Evolutionary conservation across 2,329 filamentous ascomycete genomes (phyloP), one percentile per base, ranked within the genome.

Genomic region (Huntiella abstrusa): DNA sequence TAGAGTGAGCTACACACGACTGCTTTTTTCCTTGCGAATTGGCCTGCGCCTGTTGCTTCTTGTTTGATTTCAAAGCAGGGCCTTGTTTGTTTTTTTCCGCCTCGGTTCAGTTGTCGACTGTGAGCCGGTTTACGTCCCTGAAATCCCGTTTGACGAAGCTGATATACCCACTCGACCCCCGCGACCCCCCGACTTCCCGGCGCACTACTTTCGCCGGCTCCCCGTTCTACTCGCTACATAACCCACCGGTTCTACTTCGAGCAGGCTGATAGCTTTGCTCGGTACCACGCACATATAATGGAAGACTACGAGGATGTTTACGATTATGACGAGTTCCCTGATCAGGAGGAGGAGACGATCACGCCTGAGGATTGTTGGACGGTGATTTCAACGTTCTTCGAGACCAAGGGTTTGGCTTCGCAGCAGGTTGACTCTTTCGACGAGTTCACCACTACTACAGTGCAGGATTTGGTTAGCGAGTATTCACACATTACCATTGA

Each of bases 381-480:
- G 53, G 88, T 96, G 58, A 96, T 98, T 60, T 86, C 83, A 48
- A 83, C 91, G 7, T 96, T 95, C 69, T 98, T 98, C 66, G 85
- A 95, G 55, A 75, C 78, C 52, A 98, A 96, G 65, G 88, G 91
- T 57, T 73, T 98, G 32, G 91, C 94, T 16, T 94, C 91, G 12
- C 88, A 98, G 64, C 91, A 98, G 67, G 79, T 96, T 52, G 88
- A 96, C 61, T 98, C 92, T 0, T 98, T 94, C 64, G 86, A 98
- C 64, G 87, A 96, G 60, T 98, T 98, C 58, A 87, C 91, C 48
- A 79, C 81, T 50, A 86, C 83, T 16, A 95, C 87, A 0, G 88
- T 98, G 64, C 87, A 96, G 58, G 84, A 94, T 56, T 76, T 98
- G 50, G 82, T 98, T 50, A 80, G 86, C 56, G 91, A 96, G 62